phyloP scores from a whole-genome alignment of 2,329 filamentous ascomycete species.

The Ceratocystis cubensis region DNA sequence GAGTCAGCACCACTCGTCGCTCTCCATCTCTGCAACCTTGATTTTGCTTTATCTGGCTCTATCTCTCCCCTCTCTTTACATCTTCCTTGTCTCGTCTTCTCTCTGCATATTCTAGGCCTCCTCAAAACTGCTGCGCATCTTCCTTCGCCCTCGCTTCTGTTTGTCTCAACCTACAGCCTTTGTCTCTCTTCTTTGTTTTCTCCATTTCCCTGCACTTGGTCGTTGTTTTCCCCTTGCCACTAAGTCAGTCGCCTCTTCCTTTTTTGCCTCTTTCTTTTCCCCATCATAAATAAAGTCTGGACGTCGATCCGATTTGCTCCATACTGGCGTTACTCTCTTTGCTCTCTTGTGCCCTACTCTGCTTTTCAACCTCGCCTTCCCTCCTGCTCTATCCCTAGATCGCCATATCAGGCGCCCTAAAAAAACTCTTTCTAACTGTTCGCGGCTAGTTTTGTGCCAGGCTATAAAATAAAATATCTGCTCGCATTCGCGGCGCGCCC shows the following conservation, averaged over 20 bases:
- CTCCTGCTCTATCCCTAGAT: neutral
- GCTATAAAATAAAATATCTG: neutral
- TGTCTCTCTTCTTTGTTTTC: constrained; percentile 6
- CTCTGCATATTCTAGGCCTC: constrained; percentile 4
- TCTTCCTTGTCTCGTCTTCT: neutral
- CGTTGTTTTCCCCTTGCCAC: constrained; percentile 9
- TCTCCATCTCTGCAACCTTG: neutral
- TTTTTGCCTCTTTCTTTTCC: neutral
- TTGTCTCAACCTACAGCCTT: constrained; percentile 10
- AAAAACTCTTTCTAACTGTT: neutral
- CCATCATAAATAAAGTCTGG: neutral
- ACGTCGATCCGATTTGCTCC: neutral
- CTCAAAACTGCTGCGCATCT: constrained; percentile 11
- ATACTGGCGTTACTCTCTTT: neutral
- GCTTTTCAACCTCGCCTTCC: neutral
- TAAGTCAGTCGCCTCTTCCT: constrained; percentile 1
- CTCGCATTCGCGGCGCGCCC: neutral
- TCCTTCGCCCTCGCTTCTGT: constrained; percentile 12
- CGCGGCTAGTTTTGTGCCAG: neutral
- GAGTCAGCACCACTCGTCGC: neutral
- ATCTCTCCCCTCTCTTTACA: neutral
- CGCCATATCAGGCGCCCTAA: neutral
- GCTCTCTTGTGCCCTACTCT: neutral
- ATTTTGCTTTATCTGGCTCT: neutral
- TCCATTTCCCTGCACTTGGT: neutral